phyloP scores from a whole-genome alignment of 257 asterid genomes.

The Solanum pinnatisectum region DNA sequence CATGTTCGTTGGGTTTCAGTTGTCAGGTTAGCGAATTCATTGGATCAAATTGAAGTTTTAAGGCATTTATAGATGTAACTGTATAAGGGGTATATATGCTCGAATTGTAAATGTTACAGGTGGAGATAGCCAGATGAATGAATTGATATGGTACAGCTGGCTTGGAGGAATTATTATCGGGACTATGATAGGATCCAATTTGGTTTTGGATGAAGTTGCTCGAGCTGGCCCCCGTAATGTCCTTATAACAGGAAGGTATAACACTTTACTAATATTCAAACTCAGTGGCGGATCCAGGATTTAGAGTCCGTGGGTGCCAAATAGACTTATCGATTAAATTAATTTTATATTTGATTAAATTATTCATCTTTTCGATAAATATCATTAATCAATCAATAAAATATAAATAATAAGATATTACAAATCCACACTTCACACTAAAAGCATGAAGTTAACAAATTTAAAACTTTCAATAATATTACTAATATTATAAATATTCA shows the following conservation, averaged over 20 bases:
- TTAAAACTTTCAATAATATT: too few species aligned
- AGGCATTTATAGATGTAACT: not conserved
- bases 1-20: conserved; percentile 73
- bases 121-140: conserved; percentile 87
- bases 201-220: conserved; percentile 94
- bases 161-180: conserved; percentile 91
- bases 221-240: conserved; percentile 96
- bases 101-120: conserved; percentile 29
- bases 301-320: too few species aligned
- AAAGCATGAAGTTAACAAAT: too few species aligned
- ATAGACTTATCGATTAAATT: too few species aligned
- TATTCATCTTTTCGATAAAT: too few species aligned
- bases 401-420: too few species aligned
- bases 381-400: too few species aligned
- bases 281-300: too few species aligned
- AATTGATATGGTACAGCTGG: conserved; percentile 96
- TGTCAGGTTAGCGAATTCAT: conserved; percentile 60
- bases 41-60: not conserved
- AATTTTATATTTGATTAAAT: too few species aligned
- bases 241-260: conserved; percentile 90
- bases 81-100: not conserved
- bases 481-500: too few species aligned
- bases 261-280: not conserved
- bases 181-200: conserved; percentile 90
- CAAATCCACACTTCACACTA: too few species aligned